Evolutionary conservation across 345 rosid species (phyloP).

Genomic region (Balakata baccata): DNA sequence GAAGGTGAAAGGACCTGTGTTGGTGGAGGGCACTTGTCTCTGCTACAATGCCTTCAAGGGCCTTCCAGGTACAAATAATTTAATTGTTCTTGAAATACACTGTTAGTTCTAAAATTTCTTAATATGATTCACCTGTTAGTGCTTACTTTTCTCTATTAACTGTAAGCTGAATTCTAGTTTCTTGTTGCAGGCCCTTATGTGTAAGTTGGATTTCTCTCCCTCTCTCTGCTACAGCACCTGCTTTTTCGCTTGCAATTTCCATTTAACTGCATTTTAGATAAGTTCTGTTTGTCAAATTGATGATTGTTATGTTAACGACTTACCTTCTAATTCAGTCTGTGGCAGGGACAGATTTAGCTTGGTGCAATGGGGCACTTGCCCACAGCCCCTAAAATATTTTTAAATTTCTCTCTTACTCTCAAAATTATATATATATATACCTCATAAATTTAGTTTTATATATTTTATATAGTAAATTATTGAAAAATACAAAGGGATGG

Average conservation of each 20-base stretch:
- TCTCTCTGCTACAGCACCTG: neutral
- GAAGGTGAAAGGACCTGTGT: conserved; percentile 86
- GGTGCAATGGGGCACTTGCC: too few relatives aligned
- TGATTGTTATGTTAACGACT: too few relatives aligned
- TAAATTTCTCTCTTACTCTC: too few relatives aligned
- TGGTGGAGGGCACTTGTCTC: conserved; percentile 95
- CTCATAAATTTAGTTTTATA: too few relatives aligned
- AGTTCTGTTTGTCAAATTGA: too few relatives aligned
- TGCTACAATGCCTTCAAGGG: conserved; percentile 92
- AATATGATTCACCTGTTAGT: neutral
- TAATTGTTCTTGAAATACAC: neutral
- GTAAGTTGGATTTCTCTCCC: conserved; percentile 67
- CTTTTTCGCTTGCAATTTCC: too few relatives aligned
- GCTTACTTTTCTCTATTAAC: neutral
- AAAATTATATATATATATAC: too few relatives aligned
- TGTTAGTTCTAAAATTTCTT: neutral
- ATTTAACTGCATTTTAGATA: too few relatives aligned
- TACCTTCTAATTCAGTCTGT: neutral
- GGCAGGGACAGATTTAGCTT: too few relatives aligned
- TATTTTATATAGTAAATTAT: too few relatives aligned
- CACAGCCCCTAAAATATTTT: too few relatives aligned
- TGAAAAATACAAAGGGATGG: too few relatives aligned
- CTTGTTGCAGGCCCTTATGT: conserved; percentile 85
- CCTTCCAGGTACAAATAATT: conserved; percentile 66
- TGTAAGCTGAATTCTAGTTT: neutral